Evolutionary conservation across 768 basidiomycete species (phyloP).

Genomic region (Trametes maxima): DNA sequence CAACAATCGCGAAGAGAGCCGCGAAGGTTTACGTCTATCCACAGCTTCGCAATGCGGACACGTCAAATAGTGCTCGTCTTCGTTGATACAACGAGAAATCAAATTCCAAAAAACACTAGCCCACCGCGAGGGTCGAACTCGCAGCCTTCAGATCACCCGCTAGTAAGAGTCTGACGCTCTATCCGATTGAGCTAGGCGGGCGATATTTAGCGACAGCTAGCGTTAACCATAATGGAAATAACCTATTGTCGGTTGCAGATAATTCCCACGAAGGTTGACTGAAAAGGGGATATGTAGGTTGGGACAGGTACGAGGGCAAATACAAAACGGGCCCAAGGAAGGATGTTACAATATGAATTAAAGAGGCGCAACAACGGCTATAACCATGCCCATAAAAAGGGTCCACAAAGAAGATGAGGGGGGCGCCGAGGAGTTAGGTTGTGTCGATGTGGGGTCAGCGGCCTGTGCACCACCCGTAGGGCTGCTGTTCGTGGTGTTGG

Average conservation of each 20-base stretch:
- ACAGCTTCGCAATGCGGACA: too few relatives aligned
- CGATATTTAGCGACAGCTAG: too few relatives aligned
- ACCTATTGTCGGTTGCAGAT: too few relatives aligned
- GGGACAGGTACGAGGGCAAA: background rate
- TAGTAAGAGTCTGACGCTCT: constrained; percentile 66
- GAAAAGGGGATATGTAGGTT: background rate
- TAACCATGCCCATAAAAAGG: background rate
- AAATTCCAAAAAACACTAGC: constrained; percentile 44
- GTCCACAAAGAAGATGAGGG: constrained; percentile 6
- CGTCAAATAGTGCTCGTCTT: too few relatives aligned
- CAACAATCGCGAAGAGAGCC: too few relatives aligned
- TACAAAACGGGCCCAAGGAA: background rate
- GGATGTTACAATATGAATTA: background rate
- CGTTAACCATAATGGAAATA: too few relatives aligned
- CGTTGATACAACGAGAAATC: too few relatives aligned
- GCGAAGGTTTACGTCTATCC: too few relatives aligned
- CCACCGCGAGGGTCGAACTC: constrained; percentile 68
- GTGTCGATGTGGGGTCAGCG: background rate
- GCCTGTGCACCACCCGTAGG: background rate
- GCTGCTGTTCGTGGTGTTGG: background rate
- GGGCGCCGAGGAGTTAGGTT: constrained; percentile 10
- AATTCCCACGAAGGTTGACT: too few relatives aligned
- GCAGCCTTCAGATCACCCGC: constrained; percentile 57
- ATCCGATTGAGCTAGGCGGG: constrained; percentile 71
- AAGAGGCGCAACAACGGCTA: background rate